Evolutionary conservation across 2,329 filamentous ascomycete species (phyloP).

Genomic region (Nemania sp.): DNA sequence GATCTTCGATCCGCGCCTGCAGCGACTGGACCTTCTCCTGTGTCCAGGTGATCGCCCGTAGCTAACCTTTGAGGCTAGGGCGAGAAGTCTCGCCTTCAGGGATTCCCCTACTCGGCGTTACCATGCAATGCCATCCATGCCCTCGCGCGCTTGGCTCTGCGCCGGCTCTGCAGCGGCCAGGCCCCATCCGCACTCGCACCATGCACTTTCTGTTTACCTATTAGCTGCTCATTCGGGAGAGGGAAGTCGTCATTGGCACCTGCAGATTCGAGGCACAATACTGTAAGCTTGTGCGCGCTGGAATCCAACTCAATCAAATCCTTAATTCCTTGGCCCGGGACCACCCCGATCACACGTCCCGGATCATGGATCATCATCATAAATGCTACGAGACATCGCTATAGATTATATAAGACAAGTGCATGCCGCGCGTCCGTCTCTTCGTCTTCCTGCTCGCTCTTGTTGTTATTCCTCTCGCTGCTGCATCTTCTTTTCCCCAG

Average conservation of each 20-base stretch:
- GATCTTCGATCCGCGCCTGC: slow-evolving; percentile 18
- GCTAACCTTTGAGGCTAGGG: slow-evolving; percentile 28
- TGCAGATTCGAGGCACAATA: slow-evolving; percentile 9
- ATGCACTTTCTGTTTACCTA: background rate
- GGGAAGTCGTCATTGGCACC: slow-evolving; percentile 22
- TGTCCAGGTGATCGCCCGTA: slow-evolving; percentile 28
- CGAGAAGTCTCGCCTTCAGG: slow-evolving; percentile 24
- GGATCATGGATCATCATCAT: slow-evolving; percentile 1
- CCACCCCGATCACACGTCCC: slow-evolving; percentile 22
- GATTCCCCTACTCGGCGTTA: slow-evolving; percentile 23
- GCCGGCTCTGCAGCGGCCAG: too few relatives aligned
- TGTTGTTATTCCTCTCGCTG: slow-evolving; percentile 22
- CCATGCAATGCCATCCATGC: background rate
- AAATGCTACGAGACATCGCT: slow-evolving; percentile 17
- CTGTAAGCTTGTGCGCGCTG: slow-evolving; percentile 7
- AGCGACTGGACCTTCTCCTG: slow-evolving; percentile 6
- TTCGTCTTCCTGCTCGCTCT: slow-evolving; percentile 9
- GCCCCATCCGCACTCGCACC: slow-evolving; percentile 11
- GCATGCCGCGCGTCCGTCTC: slow-evolving; percentile 17
- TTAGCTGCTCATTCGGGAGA: slow-evolving; percentile 12
- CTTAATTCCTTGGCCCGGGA: slow-evolving; percentile 4
- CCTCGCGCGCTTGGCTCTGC: too few relatives aligned
- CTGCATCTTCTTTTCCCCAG: slow-evolving; percentile 13
- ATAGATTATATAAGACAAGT: slow-evolving; percentile 25
- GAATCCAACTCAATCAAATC: slow-evolving; percentile 6